Base-by-base conservation (phyloP, 2,329 filamentous ascomycete species). In the Fusarium tanahbumbuense region DNA sequence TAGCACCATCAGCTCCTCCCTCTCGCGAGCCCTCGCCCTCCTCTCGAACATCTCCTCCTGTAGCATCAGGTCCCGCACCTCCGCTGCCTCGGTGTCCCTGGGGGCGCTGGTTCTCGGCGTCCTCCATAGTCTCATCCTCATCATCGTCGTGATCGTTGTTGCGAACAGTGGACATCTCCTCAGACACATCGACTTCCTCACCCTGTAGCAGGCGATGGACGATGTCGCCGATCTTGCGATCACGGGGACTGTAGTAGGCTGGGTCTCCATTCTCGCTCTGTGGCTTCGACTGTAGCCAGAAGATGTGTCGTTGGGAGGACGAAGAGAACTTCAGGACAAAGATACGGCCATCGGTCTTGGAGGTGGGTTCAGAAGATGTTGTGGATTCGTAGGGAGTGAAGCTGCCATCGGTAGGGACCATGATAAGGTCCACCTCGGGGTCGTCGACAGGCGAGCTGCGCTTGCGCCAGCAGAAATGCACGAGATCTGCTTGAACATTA, bases 401-500 rank as follows among this genome's bases (percentile, higher is more conserved):
- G 76, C 89, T 91, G 74, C 92, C 93, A 79, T 99, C 97, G 56
- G 88, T 87, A 23, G 96, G 95, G 55, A 99, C 91, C 93, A 98
- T 98, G 75, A 98, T 89, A 40, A 99, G 88, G 78, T 99, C 94
- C 68, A 97, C 83, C 65, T 96, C 92, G 61, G 94, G 91, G 63
- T 92, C 83, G 68, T 92, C 88, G 72, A 93, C 82, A 23, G 90
- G 84, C 62, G 89, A 88, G 72, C 85, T 87, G 72, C 96, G 91
- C 76, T 93, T 90, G 72, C 94, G 92, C 97, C 97, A 99, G 88
- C 94, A 98, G 83, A 99, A 97, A 84, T 98, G 94, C 66, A 97
- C 87, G 65, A 99, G 88, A 55, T 98, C 92, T 94, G 71, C n/a
- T 27, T 44, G 13, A 30, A 22, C 23, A 25, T 70, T 34, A 70